Conservation (phyloP, 202 grass and related monocot species). For the Setaria viridis region DNA sequence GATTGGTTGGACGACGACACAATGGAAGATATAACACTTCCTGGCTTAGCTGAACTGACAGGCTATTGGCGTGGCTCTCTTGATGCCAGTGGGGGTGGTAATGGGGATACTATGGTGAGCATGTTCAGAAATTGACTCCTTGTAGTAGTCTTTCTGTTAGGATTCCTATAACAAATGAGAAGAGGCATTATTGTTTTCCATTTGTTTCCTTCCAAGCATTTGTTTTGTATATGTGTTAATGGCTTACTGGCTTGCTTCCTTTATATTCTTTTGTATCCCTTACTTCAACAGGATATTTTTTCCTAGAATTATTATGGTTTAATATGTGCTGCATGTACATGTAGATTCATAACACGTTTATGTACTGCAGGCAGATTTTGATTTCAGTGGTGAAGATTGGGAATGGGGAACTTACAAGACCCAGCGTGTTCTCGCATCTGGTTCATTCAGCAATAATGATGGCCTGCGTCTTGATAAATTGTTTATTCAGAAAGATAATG, state of each 20-base stretch:
- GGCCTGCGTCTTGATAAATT: constrained; percentile 90
- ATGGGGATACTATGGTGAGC: constrained; percentile 95
- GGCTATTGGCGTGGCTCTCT: constrained; percentile 95
- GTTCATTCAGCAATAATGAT: constrained; percentile 95
- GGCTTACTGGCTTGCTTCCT: background rate
- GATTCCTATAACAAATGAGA: constrained; percentile 6
- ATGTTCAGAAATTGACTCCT: constrained; percentile 27
- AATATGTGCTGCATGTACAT: constrained; percentile 23
- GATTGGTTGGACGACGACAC: constrained; percentile 78
- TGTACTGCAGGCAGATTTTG: constrained; percentile 84
- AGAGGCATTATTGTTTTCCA: background rate
- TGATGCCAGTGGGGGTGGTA: constrained; percentile 97
- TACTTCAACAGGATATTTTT: background rate
- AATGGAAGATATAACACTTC: constrained; percentile 91
- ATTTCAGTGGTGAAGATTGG: constrained; percentile 99
- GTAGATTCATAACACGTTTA: constrained; percentile 37
- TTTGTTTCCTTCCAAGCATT: constrained; percentile 1
- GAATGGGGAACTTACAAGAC: constrained; percentile 97
- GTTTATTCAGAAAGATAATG: constrained; percentile 99
- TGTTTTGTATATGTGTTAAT: constrained; percentile 17
- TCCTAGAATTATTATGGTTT: constrained; percentile 31
- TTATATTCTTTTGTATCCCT: constrained; percentile 33
- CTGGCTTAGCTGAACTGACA: constrained; percentile 94
- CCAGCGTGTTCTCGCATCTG: constrained; percentile 80
- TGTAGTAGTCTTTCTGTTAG: constrained; percentile 40